Percentiles rank a stretch among this genome's conserved stretches.
These are phyloP conservation scores for Gnomoniopsis smithogilvyi DNA, from an alignment of 2,329 filamentous ascomycete genomes.

Conservation along the genomic window DNA sequence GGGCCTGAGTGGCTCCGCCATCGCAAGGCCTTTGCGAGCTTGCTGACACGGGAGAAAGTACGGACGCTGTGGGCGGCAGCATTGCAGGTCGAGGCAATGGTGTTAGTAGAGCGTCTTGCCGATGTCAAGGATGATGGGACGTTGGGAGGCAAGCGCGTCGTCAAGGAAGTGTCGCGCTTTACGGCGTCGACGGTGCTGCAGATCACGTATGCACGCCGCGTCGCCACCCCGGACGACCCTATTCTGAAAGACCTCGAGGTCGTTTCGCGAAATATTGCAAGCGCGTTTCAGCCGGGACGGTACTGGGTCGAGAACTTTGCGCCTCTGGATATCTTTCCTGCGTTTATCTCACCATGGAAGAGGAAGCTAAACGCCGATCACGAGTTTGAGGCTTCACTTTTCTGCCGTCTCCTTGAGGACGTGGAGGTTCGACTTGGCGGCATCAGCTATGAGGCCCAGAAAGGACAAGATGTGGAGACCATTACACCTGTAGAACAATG, in stretches of 20 bases:
- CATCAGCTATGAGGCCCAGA: background rate
- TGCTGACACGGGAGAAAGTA: constrained; percentile 11
- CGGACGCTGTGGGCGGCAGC: constrained; percentile 2
- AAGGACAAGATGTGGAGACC: background rate
- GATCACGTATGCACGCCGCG: constrained; percentile 14
- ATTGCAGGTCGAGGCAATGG: constrained; percentile 10
- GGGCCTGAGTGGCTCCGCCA: constrained; percentile 10
- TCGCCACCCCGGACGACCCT: constrained; percentile 1
- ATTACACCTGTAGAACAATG: constrained; percentile 2
- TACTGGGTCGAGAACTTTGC: constrained; percentile 14
- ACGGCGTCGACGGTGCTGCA: constrained; percentile 17
- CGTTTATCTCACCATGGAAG: constrained; percentile 10
- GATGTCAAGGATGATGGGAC: background rate
- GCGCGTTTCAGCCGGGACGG: constrained; percentile 10
- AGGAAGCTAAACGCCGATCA: constrained; percentile 9
- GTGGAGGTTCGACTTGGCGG: background rate
- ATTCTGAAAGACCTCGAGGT: constrained; percentile 1
- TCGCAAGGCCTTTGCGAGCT: constrained; percentile 6
- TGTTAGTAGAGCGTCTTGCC: constrained; percentile 8
- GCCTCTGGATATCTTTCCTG: constrained; percentile 4
- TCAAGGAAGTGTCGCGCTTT: constrained; percentile 16
- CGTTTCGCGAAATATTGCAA: constrained; percentile 10
- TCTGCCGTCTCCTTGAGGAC: constrained; percentile 1
- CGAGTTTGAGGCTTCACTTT: constrained; percentile 4
- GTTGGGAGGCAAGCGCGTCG: background rate